These are phyloP conservation scores for Tetrapisispora taiwanensis DNA, from an alignment of 805 yeast species.

Conservation along the genomic window DNA sequence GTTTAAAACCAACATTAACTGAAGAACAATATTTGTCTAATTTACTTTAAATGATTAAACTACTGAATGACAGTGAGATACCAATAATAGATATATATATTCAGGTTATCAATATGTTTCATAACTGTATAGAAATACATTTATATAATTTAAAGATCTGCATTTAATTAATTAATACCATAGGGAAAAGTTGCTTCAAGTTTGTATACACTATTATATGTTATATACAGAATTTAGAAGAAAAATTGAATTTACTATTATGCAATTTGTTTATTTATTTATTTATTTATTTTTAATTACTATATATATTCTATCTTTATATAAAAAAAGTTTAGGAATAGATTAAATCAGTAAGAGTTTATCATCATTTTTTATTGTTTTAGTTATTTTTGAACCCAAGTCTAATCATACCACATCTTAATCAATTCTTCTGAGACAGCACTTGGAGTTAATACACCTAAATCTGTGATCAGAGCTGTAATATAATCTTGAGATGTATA, in stretches of 20 bases:
- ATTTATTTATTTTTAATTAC: too few species aligned
- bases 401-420: constrained; percentile 91
- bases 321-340: too few species aligned
- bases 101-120: too few species aligned
- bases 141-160: neutral
- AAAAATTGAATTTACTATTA: too few species aligned
- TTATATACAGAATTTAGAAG: too few species aligned
- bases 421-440: constrained; percentile 98
- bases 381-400: neutral
- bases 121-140: neutral
- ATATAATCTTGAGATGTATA: constrained; percentile 94
- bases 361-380: neutral
- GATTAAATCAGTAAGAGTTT: too few species aligned
- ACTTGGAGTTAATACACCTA: constrained; percentile 93
- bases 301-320: too few species aligned
- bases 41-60: constrained; percentile 8
- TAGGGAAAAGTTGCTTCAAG: too few species aligned
- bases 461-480: constrained; percentile 90
- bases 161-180: neutral
- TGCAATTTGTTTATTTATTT: neutral
- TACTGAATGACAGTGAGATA: neutral
- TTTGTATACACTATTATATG: too few species aligned
- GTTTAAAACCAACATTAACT: constrained; percentile 19
- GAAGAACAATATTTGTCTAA: constrained; percentile 21
- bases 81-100: too few species aligned